Base-by-base conservation (phyloP, 75 land plant genomes). In the Adiantum capillusveneris region DNA sequence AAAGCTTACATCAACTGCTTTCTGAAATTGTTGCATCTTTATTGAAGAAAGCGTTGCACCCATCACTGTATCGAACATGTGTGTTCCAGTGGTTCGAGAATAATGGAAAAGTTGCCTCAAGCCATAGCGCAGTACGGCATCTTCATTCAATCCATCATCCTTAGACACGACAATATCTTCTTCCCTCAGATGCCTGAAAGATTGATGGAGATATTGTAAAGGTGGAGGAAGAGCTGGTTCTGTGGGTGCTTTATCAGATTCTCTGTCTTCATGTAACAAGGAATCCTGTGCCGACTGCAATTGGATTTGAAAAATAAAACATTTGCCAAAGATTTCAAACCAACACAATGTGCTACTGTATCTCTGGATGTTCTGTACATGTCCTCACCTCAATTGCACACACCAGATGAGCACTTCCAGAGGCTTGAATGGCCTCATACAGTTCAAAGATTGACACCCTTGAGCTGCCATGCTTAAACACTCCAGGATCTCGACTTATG, bases 21-120 rank as follows among this genome's bases (percentile, higher is more conserved):
- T 86, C 73, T 87, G 72, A 63, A 90, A 66, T 25, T 87, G 65
- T 60, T 76, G 83, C 37, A 48, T 70, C 74, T 66, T 74, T 2
- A 95, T 66, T 25, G 84, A 75, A 74, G 82, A 68, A 39, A 95
- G 68, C 31, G 88, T 83, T 57, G 88, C 72, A 56, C 87, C 75
- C 78, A 90, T 66, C 19, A 90, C 81, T 56, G 66, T 66, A 36
- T 95, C 99, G 27, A 94, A 67, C 11, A 80, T 60, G 77, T 95
- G 99, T 50, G 66, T 50, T 44, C 86, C 89, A 63, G 75, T 73
- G 34, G 84, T 65, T 50, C 99, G 88, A 25, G 97, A 83, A 79
- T 79, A 87, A 68, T 95, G 92, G 64, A 67, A 95, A 57, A 87
- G 46, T n/a, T 95, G 93, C 69, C 78, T 68, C 81, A 77, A 65